Base-by-base conservation (phyloP, 257 asterid genomes). In the Ajuga chamaepitys region DNA sequence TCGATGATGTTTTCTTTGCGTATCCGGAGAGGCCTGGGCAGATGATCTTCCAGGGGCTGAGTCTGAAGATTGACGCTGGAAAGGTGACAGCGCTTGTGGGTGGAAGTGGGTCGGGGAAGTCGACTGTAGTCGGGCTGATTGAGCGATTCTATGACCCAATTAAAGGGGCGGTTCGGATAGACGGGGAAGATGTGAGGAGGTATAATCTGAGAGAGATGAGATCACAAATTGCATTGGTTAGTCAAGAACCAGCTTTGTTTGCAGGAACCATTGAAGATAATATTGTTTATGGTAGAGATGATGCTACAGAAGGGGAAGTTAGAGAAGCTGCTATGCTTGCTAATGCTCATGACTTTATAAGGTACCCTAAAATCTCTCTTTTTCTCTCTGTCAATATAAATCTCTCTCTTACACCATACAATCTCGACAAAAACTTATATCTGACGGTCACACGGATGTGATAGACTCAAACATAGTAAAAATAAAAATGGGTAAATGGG, bases 31-130 rank as follows among this genome's bases (percentile, higher is more conserved):
- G 91, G 71, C 86, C 83, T 4, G 77, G 73, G 18, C 78, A 64
- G 28, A 57, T 80, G 74, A 72, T 82, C 45, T 54, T 85, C 59
- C 75, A 70, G 11, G 86, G 79, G 21, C 40, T 82, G 21, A 76
- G 54, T 47, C 66, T 80, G 25, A 73, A 12, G 62, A 71, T 81
- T 1, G 74, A 78, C 35, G 82, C 82, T 9, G 84, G 93, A 55
- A 75, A 64, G 26, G 66, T 66, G 7, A 66, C 71, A 17, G 87
- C 85, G 0, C 66, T 85, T 1, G 84, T 78, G 0, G 86, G 86
- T 4, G 82, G 73, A 41, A 85, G 87, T 70, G 92, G 88, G 7
- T 82, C 77, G 0, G 93, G 93, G 5, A 82, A 82, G 64, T 85
- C 88, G 24, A 82, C 85, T 0, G 69, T 78, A 28, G 71, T 82